Percentiles rank a stretch among this genome's conserved stretches.
Conservation (phyloP, 2,329 filamentous ascomycete species). For the Fonsecaea erecta region DNA sequence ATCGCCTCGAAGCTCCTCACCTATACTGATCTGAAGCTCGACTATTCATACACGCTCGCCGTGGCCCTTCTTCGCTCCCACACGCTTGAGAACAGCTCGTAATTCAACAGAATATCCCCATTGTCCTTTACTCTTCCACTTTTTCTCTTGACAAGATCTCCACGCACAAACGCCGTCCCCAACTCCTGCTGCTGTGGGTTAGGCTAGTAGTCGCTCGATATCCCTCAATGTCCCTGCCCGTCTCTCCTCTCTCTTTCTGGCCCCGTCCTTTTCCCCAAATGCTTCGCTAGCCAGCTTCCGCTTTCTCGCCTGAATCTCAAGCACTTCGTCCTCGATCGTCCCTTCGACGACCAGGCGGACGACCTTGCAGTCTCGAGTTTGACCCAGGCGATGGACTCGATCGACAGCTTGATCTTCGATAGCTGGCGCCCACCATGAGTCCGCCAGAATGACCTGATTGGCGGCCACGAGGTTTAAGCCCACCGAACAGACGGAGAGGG, state of each 20-base stretch:
- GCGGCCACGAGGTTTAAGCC: constrained; percentile 85
- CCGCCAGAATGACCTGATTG: constrained; percentile 80
- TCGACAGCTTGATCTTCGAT: constrained; percentile 93
- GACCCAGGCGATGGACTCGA: constrained; percentile 82
- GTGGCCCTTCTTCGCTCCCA: background rate
- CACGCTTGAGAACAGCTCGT: background rate
- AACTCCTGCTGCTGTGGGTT: background rate
- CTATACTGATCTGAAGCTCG: background rate
- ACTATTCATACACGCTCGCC: background rate
- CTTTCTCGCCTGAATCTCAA: constrained; percentile 79
- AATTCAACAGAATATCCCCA: constrained; percentile 21
- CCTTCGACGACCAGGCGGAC: constrained; percentile 81
- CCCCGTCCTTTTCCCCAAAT: constrained; percentile 70
- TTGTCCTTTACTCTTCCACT: background rate
- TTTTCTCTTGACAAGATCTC: background rate
- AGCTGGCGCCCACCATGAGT: constrained; percentile 91
- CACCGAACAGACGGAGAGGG: constrained; percentile 79
- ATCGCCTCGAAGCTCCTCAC: background rate
- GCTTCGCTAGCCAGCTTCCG: constrained; percentile 75
- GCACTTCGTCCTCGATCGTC: constrained; percentile 78
- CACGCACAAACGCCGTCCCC: background rate
- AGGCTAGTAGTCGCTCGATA: constrained; percentile 39
- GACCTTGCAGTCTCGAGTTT: constrained; percentile 76
- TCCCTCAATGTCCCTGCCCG: constrained; percentile 40
- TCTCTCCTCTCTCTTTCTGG: constrained; percentile 39